Evolutionary conservation across 495 filamentous ascomycete genomes (phyloP), one percentile per base, ranked within the genome.

Genomic region (Copromyces sp.): DNA sequence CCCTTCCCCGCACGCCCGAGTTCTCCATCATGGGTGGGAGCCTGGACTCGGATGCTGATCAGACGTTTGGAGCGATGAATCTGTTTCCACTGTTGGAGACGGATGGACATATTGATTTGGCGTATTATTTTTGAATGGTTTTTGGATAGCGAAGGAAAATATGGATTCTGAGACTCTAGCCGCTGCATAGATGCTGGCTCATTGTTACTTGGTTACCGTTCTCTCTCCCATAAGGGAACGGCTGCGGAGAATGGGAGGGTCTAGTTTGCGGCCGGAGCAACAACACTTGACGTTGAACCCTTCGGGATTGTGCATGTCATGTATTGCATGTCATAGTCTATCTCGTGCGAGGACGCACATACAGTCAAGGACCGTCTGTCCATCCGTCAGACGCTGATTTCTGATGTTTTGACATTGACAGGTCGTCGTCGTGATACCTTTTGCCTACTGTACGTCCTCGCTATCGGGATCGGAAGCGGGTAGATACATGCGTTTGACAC

Each of bases 21-120:
- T 80, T 80, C 39, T 75, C 76, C 0, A 65, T 75, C 3, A 61
- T 78, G 68, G 75, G 74, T 39, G 74, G 75, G 42, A 70, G 75
- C 8, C 72, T 80, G 11, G 77, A 78, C 11, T 68, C 76, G 38
- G 80, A 79, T 9, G 69, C 77, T 12, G 81, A 84, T 35, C 80
- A 82, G 11, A 77, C 78, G 17, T 82, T 84, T 73, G 81, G 83
- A 3, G 81, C 82, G 3, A 74, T 84, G 45, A 83, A 84, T 45
- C 69, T 84, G 3, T 84, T 84, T 40, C 82, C 83, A n/a, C 40
- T 84, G 69, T 76, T 84, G 8, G 83, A 84, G 53, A 78, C 78
- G 3, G 81, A 82, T 68, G 83, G 83, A 0, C 82, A 84, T 44
- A 83, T 84, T 40, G 83, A 84, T 71, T 76, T 84, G 68, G 81